These are phyloP conservation scores for Boletus coccyginus DNA, from an alignment of 768 basidiomycete genomes.

Conservation along the genomic window DNA sequence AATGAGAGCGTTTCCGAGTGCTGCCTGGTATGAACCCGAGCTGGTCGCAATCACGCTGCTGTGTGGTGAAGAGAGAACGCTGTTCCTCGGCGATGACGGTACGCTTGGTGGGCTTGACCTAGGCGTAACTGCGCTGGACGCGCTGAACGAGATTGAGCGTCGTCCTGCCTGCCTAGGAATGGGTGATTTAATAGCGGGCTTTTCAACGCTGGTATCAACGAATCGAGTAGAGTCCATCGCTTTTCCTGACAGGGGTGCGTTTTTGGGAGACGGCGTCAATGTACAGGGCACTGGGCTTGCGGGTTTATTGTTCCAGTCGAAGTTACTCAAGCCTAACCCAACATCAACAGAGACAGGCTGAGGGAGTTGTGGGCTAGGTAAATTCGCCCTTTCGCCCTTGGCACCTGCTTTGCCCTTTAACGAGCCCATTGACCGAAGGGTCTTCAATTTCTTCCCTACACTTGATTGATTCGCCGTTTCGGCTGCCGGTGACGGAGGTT, in stretches of 20 bases:
- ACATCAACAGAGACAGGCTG: slow-evolving; percentile 52
- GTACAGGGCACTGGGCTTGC: slow-evolving; percentile 10
- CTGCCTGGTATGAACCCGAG: slow-evolving; percentile 47
- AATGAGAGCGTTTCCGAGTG: slow-evolving; percentile 85
- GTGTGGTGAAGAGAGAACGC: slow-evolving; percentile 34
- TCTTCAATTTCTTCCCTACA: slow-evolving; percentile 59
- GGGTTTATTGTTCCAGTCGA: slow-evolving; percentile 46
- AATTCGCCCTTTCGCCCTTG: slow-evolving; percentile 37
- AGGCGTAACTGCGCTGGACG: slow-evolving; percentile 27
- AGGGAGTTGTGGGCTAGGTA: slow-evolving; percentile 52
- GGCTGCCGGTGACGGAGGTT: slow-evolving; percentile 43
- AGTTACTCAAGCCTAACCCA: slow-evolving; percentile 53
- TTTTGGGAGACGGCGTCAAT: slow-evolving; percentile 19
- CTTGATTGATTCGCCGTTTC: slow-evolving; percentile 34
- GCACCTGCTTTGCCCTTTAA: slow-evolving; percentile 51
- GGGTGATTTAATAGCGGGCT: slow-evolving; percentile 33
- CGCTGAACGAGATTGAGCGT: slow-evolving; percentile 68
- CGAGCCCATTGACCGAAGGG: slow-evolving; percentile 78
- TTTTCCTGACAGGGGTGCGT: slow-evolving; percentile 17
- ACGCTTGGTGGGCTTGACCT: slow-evolving; percentile 45
- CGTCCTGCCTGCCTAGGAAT: slow-evolving; percentile 52
- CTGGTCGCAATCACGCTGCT: slow-evolving; percentile 21
- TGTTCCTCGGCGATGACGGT: slow-evolving; percentile 53
- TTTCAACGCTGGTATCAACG: slow-evolving; percentile 32
- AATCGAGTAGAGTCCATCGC: slow-evolving; percentile 15